phyloP scores from a whole-genome alignment of 768 basidiomycete genomes.

The Suillus weaverae region DNA sequence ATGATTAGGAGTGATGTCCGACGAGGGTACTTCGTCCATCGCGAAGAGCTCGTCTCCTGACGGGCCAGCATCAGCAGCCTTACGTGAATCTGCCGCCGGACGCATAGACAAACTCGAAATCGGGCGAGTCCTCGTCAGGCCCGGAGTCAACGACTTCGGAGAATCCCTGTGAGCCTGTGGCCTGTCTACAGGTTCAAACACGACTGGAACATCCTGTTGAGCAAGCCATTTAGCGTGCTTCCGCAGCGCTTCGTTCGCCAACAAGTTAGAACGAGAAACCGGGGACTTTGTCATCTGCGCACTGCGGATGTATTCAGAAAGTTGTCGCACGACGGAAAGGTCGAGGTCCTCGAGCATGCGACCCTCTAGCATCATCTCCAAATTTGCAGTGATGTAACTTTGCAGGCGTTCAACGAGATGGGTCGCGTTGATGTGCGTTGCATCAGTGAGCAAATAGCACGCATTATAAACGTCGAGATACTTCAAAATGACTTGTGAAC shows the following conservation, averaged over 20 bases:
- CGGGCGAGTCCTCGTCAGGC: constrained; percentile 20
- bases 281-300: constrained; percentile 70
- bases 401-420: constrained; percentile 71
- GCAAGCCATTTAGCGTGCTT: constrained; percentile 72
- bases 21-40: constrained; percentile 67
- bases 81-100: constrained; percentile 14
- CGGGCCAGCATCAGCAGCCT: constrained; percentile 13
- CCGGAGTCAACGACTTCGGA: constrained; percentile 33
- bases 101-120: constrained; percentile 24
- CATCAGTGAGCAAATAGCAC: constrained; percentile 78
- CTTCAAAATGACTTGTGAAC: constrained; percentile 72
- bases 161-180: constrained; percentile 25
- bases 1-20: constrained; percentile 21
- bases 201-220: constrained; percentile 63
- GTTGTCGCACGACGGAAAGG: constrained; percentile 59
- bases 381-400: constrained; percentile 76
- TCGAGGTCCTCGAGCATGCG: constrained; percentile 79
- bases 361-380: constrained; percentile 85
- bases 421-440: constrained; percentile 71
- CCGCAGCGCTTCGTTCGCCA: constrained; percentile 55
- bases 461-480: constrained; percentile 74
- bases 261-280: constrained; percentile 54
- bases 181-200: constrained; percentile 41
- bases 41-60: constrained; percentile 71
- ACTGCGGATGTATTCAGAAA: constrained; percentile 55